Evolutionary conservation across 1,284 basidiomycete genomes (phyloP), one percentile per base, ranked within the genome.

Genomic region (Cryptococcus depauperatus): DNA sequence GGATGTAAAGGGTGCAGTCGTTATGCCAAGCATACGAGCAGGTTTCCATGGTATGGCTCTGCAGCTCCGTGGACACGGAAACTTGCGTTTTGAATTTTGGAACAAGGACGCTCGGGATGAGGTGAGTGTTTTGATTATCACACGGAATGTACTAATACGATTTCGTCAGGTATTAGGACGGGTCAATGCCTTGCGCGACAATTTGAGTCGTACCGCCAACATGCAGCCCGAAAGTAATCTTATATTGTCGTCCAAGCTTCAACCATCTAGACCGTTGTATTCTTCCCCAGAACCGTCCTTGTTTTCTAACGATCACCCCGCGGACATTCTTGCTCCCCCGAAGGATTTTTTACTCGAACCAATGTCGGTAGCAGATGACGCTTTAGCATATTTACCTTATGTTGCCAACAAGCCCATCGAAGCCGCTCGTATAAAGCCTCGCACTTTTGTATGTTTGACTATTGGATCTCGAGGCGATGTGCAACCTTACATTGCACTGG

Each of bases 71-170:
- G 79, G 77, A 10, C 75, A 76, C 33, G 53, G 64, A 4, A 74
- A 77, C 47, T 51, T 81, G 26, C 67, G 66, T 21, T 75, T 84
- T 49, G 73, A 76, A 29, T 81, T 83, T 61, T 71, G 69, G 53
- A 70, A 66, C 8, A 56, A 61, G 19, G 58, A 66, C 6, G 54
- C 69, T 4, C 69, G 80, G 26, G 74, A 79, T 43, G 75, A 79
- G 44, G 77, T 65, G 16, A 53, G 62, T 48, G 10, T 8, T 9
- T 19, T 5, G 3, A 9, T 13, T 22, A 30, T 11, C 29, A 29
- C 9, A 29, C 28, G 28, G n/a, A n/a, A n/a, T n/a, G n/a, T n/a
- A n/a, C n/a, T n/a, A n/a, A n/a, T n/a, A 30, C 29, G 29, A 30
- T n/a, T 30, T 10, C 21, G 9, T 18, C 37, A 58, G 54, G 54